These are phyloP conservation scores for Nymphaea thermarum DNA, from an alignment of 164 flowering plant genomes.

Conservation along the genomic window DNA sequence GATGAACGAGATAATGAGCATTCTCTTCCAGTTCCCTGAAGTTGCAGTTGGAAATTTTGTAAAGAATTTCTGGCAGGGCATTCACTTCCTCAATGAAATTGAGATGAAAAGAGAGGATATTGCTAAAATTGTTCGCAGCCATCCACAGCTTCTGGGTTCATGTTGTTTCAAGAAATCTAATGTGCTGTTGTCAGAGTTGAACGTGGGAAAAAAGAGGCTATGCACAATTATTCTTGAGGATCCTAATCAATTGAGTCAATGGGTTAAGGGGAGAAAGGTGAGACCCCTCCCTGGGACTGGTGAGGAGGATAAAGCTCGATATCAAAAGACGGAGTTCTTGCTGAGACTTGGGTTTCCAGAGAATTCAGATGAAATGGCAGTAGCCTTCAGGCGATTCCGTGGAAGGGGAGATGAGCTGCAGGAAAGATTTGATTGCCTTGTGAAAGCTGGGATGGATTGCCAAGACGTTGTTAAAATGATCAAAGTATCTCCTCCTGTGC, in stretches of 20 bases:
- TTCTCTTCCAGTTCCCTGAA: slow-evolving; percentile 37
- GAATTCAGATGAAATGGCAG: slow-evolving; percentile 35
- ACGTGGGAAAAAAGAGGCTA: slow-evolving; percentile 29
- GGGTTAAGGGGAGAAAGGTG: slow-evolving; percentile 29
- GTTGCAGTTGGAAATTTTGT: slow-evolving; percentile 25
- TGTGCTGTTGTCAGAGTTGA: slow-evolving; percentile 22
- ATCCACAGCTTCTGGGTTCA: slow-evolving; percentile 34
- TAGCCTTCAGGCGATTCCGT: slow-evolving; percentile 38
- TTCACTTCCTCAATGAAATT: slow-evolving; percentile 29
- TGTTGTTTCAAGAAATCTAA: slow-evolving; percentile 29
- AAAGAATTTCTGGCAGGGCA: slow-evolving; percentile 28
- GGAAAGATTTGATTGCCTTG: slow-evolving; percentile 56
- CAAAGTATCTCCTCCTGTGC: slow-evolving; percentile 40
- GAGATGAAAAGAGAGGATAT: slow-evolving; percentile 42
- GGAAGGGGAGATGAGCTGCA: slow-evolving; percentile 54
- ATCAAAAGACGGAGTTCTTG: slow-evolving; percentile 40
- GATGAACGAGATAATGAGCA: slow-evolving; percentile 13
- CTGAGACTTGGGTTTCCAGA: slow-evolving; percentile 40
- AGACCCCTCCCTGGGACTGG: slow-evolving; percentile 17
- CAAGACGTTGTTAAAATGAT: slow-evolving; percentile 40
- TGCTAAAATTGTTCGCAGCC: slow-evolving; percentile 22
- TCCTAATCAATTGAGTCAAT: slow-evolving; percentile 40
- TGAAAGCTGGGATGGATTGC: slow-evolving; percentile 41
- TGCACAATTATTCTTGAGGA: slow-evolving; percentile 35
- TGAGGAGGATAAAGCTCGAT: slow-evolving; percentile 13